These are phyloP conservation scores for Trichomonascus vanleenenianus DNA, from an alignment of 805 yeast genomes.

Conservation along the genomic window DNA sequence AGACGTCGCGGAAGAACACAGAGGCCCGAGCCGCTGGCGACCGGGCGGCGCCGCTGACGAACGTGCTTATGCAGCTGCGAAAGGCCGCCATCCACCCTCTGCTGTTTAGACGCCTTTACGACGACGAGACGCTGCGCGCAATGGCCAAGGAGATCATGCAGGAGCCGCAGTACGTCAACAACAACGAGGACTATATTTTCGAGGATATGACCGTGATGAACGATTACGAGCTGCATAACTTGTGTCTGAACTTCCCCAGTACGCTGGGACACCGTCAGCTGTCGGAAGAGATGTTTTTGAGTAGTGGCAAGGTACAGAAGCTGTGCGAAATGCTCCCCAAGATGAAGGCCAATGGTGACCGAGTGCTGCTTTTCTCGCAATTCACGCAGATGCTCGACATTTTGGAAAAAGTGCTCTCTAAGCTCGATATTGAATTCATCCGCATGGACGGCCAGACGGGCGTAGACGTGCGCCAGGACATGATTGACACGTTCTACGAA, in stretches of 20 bases:
- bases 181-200: conserved; percentile 65
- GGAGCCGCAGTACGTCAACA: conserved; percentile 71
- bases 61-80: conserved; percentile 74
- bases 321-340: conserved; percentile 50
- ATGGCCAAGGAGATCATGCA: conserved; percentile 78
- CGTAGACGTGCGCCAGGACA: conserved; percentile 86
- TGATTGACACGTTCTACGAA: conserved; percentile 83
- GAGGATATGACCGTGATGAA: conserved; percentile 97
- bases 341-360: conserved; percentile 49
- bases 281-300: conserved; percentile 46
- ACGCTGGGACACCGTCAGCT: conserved; percentile 49
- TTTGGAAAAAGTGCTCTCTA: conserved; percentile 64
- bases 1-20: conserved; percentile 26
- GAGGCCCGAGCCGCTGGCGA: conserved; percentile 27
- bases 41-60: conserved; percentile 18
- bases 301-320: conserved; percentile 67
- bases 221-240: conserved; percentile 74
- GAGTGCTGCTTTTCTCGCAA: conserved; percentile 77
- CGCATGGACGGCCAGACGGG: conserved; percentile 91
- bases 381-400: conserved; percentile 91
- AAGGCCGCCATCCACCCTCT: conserved; percentile 93
- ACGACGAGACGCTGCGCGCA: conserved; percentile 42
- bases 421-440: conserved; percentile 59
- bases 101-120: conserved; percentile 60
- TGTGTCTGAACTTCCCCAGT: conserved; percentile 65